These are phyloP conservation scores for Lentinula sp. DNA, from an alignment of 768 basidiomycete genomes.

Conservation along the genomic window DNA sequence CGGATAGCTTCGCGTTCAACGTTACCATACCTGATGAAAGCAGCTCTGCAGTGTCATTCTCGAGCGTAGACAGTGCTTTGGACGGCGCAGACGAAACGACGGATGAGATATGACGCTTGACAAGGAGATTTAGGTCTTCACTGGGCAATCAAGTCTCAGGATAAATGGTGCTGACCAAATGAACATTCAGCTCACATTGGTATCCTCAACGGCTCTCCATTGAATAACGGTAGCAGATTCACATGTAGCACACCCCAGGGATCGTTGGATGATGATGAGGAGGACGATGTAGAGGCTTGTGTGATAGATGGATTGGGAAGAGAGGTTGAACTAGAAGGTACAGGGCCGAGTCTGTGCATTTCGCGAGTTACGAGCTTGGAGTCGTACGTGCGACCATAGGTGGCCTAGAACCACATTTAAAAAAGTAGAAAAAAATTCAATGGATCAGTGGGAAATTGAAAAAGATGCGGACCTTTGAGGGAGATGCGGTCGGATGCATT, in stretches of 20 bases:
- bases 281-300: slow-evolving; percentile 30
- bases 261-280: slow-evolving; percentile 36
- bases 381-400: slow-evolving; percentile 71
- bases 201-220: slow-evolving; percentile 78
- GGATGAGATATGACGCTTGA: slow-evolving; percentile 69
- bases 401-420: slow-evolving; percentile 25
- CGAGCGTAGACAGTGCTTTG: slow-evolving; percentile 67
- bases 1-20: slow-evolving; percentile 75
- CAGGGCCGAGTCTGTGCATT: slow-evolving; percentile 76
- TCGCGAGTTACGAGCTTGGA: slow-evolving; percentile 76
- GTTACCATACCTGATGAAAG: slow-evolving; percentile 90
- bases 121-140: slow-evolving; percentile 83
- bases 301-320: slow-evolving; percentile 29
- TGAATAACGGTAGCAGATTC: slow-evolving; percentile 86
- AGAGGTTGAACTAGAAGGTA: slow-evolving; percentile 38
- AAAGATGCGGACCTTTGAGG: slow-evolving; percentile 36
- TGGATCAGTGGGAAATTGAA: slow-evolving; percentile 6
- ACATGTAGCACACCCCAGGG: slow-evolving; percentile 85
- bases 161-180: not conserved
- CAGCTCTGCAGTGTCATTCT: slow-evolving; percentile 75
- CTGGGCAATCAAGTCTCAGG: slow-evolving; percentile 27
- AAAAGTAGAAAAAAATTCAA: not conserved
- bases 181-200: slow-evolving; percentile 56
- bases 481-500: slow-evolving; percentile 24
- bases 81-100: slow-evolving; percentile 70